These are phyloP conservation scores for Geotrichum macrosporum DNA, from an alignment of 1,139 yeast genomes.

Conservation along the genomic window DNA sequence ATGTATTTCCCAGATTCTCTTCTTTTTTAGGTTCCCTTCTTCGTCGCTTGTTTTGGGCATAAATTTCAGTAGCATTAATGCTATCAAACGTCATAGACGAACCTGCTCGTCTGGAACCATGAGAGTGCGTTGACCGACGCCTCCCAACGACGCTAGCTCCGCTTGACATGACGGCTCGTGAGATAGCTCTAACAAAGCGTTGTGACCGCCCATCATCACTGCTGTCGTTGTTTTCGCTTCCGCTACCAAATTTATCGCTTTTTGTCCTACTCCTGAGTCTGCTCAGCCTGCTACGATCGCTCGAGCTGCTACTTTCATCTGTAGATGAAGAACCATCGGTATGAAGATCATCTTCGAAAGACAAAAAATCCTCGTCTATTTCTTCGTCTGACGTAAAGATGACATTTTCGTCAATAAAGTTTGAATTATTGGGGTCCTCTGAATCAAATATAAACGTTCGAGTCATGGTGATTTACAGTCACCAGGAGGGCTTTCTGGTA, in stretches of 20 bases:
- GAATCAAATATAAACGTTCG: slow-evolving; percentile 22
- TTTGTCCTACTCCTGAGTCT: slow-evolving; percentile 7
- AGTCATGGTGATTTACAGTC: slow-evolving; percentile 10
- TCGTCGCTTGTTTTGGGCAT: neutral
- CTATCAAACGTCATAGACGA: neutral
- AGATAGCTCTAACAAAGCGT: slow-evolving; percentile 16
- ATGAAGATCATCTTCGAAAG: slow-evolving; percentile 15
- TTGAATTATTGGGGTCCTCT: slow-evolving; percentile 21
- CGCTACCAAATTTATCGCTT: neutral
- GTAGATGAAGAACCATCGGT: slow-evolving; percentile 1
- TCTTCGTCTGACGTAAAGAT: slow-evolving; percentile 11
- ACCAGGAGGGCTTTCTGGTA: too few species aligned
- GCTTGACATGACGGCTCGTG: slow-evolving; percentile 14
- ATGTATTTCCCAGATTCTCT: neutral
- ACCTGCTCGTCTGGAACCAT: slow-evolving; percentile 1
- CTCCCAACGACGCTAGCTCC: slow-evolving; percentile 11
- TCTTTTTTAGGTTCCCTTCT: neutral
- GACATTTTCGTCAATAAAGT: slow-evolving; percentile 17
- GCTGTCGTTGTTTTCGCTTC: slow-evolving; percentile 7
- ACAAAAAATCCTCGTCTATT: slow-evolving; percentile 8
- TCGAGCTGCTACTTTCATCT: neutral
- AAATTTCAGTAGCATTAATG: neutral
- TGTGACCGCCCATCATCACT: slow-evolving; percentile 11
- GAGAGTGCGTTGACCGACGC: neutral
- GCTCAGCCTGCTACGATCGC: slow-evolving; percentile 8